A percentile compares a stretch with the other conserved stretches of the same genome.
Conservation (phyloP, 257 asterid species). For the Striga asiatica region DNA sequence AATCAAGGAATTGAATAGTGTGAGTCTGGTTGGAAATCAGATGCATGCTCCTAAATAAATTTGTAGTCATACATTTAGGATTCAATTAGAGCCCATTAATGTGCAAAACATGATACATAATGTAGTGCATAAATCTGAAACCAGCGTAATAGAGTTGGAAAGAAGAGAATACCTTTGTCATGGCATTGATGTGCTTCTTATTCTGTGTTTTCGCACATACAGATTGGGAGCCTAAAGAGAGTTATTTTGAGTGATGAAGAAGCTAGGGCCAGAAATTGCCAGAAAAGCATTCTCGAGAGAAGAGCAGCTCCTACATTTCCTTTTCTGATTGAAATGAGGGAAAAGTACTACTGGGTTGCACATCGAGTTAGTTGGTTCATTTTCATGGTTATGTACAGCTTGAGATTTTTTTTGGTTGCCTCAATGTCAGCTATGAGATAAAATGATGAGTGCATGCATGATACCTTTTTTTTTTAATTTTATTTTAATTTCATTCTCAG, state of each 20-base stretch:
- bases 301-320: constrained; percentile 58
- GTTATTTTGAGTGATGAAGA: constrained; percentile 48
- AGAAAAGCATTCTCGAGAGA: constrained; percentile 59
- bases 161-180: background rate
- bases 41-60: background rate
- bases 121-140: background rate
- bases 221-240: constrained; percentile 64
- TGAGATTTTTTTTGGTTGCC: background rate
- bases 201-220: constrained; percentile 9
- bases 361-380: constrained; percentile 51
- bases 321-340: constrained; percentile 66
- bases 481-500: constrained; percentile 17
- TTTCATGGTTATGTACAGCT: background rate
- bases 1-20: background rate
- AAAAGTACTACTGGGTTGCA: constrained; percentile 53
- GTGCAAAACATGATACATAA: no score
- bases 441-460: background rate
- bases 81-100: background rate
- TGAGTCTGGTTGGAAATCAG: background rate
- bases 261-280: constrained; percentile 46
- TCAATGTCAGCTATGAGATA: background rate
- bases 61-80: background rate
- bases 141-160: background rate
- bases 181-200: background rate
- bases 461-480: background rate